These are phyloP conservation scores for Kwoniella sp. DNA, from an alignment of 768 basidiomycete species.

Conservation along the genomic window DNA sequence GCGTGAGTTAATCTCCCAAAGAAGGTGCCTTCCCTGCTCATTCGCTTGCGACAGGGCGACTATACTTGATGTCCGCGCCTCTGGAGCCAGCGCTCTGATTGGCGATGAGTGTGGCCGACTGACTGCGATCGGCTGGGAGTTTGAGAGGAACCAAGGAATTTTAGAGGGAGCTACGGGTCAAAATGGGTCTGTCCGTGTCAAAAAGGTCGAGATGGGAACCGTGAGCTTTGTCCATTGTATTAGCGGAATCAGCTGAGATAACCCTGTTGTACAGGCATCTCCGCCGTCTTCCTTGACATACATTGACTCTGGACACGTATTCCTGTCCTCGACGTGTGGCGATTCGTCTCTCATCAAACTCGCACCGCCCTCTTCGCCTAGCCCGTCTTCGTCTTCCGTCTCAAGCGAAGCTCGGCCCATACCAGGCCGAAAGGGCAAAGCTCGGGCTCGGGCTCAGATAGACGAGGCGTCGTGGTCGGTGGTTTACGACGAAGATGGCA, in stretches of 20 bases:
- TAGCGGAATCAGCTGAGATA: neutral
- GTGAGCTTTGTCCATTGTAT: too few relatives aligned
- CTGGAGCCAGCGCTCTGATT: slow-evolving; percentile 31
- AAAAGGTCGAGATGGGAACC: slow-evolving; percentile 32
- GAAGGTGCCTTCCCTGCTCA: neutral
- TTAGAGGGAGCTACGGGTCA: slow-evolving; percentile 9
- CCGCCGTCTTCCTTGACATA: slow-evolving; percentile 42
- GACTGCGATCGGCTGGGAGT: slow-evolving; percentile 28
- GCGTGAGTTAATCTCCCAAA: slow-evolving; percentile 27
- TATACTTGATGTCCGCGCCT: slow-evolving; percentile 16
- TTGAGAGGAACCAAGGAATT: slow-evolving; percentile 14
- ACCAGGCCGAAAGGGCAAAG: slow-evolving; percentile 36
- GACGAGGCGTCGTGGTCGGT: slow-evolving; percentile 18
- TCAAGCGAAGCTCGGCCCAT: neutral
- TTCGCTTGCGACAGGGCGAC: slow-evolving; percentile 20
- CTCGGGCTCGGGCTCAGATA: slow-evolving; percentile 15
- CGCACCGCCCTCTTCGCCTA: neutral
- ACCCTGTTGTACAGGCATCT: slow-evolving; percentile 23
- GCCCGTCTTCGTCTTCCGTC: slow-evolving; percentile 4
- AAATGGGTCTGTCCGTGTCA: slow-evolving; percentile 12
- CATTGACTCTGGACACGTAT: slow-evolving; percentile 31
- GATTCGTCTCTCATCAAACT: slow-evolving; percentile 37
- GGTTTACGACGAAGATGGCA: slow-evolving; percentile 10
- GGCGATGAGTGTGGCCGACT: slow-evolving; percentile 45
- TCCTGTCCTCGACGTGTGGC: slow-evolving; percentile 42